Percentiles rank a stretch among this genome's conserved stretches.
Evolutionary conservation across 192 early-diverging fungal genomes (phyloP).

Genomic region (Rhizoclosmatium sp.): DNA sequence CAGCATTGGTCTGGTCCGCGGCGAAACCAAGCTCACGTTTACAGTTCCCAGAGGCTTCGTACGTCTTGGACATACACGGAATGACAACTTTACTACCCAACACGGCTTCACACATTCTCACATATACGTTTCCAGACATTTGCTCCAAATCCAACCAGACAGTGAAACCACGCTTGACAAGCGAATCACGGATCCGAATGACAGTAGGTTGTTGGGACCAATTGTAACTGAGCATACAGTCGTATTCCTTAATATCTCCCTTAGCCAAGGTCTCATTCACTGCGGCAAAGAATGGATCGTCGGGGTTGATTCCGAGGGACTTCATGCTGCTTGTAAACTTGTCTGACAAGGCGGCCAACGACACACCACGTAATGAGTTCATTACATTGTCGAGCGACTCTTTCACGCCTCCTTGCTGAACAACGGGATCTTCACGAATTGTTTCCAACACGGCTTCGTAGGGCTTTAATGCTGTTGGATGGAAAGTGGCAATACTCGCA

Average conservation of each 20-base stretch:
- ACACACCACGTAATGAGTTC: constrained; percentile 20
- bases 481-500: constrained; percentile 1
- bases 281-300: constrained; percentile 37
- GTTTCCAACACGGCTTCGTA: neutral
- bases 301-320: constrained; percentile 28
- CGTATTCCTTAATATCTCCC: constrained; percentile 15
- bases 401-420: neutral
- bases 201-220: constrained; percentile 24
- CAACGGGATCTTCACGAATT: neutral
- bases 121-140: constrained; percentile 51
- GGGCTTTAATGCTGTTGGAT: neutral
- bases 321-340: constrained; percentile 15
- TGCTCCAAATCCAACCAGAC: constrained; percentile 43
- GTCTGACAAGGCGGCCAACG: neutral
- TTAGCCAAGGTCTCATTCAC: constrained; percentile 21
- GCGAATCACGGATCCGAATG: constrained; percentile 18
- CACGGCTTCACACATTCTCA: constrained; percentile 51
- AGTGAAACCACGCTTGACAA: constrained; percentile 17
- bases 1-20: constrained; percentile 43
- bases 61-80: constrained; percentile 42
- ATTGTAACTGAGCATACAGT: constrained; percentile 41
- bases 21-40: constrained; percentile 51
- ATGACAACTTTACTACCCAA: constrained; percentile 39
- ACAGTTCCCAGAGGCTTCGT: constrained; percentile 48
- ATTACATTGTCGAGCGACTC: constrained; percentile 13